Percentiles rank a stretch among this genome's conserved stretches.
Evolutionary conservation across 139 green algal species (phyloP).

Genomic region (Coccomyxa sp.): DNA sequence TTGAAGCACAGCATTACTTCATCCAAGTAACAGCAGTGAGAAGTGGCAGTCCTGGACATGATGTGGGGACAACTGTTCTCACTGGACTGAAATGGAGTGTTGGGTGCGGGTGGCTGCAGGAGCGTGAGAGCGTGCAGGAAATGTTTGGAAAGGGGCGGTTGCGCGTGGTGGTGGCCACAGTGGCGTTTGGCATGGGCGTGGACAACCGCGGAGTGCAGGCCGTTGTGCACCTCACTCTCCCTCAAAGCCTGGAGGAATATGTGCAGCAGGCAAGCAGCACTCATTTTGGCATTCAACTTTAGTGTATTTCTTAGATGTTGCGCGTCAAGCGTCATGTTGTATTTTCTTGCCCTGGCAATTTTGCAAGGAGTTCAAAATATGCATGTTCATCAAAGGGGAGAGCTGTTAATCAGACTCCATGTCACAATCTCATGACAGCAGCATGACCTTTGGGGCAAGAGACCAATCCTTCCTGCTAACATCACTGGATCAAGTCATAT

Average conservation of each 20-base stretch:
- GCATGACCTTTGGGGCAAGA: background rate
- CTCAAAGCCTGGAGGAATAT: slow-evolving; percentile 81
- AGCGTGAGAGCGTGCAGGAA: slow-evolving; percentile 43
- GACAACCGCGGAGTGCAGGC: slow-evolving; percentile 49
- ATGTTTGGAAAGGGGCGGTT: slow-evolving; percentile 50
- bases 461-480: background rate
- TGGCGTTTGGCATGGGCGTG: slow-evolving; percentile 79
- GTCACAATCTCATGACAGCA: too few species aligned
- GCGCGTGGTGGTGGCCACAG: slow-evolving; percentile 65
- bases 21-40: too few species aligned
- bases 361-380: background rate
- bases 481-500: background rate
- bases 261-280: slow-evolving; percentile 72
- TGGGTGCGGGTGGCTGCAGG: slow-evolving; percentile 3
- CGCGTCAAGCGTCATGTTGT: background rate
- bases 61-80: too few species aligned
- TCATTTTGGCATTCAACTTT: background rate
- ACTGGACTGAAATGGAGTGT: too few species aligned
- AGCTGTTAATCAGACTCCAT: background rate
- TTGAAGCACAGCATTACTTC: too few species aligned
- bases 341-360: background rate
- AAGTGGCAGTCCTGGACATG: too few species aligned
- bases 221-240: slow-evolving; percentile 75
- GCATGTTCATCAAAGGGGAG: background rate
- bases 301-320: background rate